Evolutionary conservation across 179 eudicot species (phyloP).

Genomic region (Corrigiola litoralis): DNA sequence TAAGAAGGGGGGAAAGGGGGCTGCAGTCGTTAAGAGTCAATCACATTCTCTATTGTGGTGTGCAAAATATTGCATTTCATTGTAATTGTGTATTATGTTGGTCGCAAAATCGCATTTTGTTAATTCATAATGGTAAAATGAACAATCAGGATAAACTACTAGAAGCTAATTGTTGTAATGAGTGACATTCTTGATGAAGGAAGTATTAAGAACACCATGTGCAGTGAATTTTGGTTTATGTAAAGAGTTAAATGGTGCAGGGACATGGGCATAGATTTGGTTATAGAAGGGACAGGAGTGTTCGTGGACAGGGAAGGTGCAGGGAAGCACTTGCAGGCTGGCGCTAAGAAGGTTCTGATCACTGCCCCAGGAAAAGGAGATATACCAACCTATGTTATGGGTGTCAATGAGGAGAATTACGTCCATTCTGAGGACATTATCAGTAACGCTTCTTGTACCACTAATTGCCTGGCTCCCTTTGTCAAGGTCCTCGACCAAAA

Average conservation of each 20-base stretch:
- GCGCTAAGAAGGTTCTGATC: slow-evolving; percentile 93
- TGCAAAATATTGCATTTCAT: no score
- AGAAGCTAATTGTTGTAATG: no score
- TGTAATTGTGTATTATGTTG: no score
- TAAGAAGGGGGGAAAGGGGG: no score
- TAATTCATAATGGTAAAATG: no score
- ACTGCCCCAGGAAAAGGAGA: slow-evolving; percentile 98
- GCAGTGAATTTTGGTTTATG: no score
- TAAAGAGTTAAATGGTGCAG: slow-evolving; percentile 38
- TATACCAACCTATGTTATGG: slow-evolving; percentile 94
- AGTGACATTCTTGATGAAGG: no score
- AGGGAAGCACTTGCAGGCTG: slow-evolving; percentile 86
- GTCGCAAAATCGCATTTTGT: no score
- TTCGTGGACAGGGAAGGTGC: slow-evolving; percentile 98
- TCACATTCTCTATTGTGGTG: no score
- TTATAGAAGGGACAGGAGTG: slow-evolving; percentile 97
- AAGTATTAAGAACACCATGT: no score
- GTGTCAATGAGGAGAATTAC: slow-evolving; percentile 75
- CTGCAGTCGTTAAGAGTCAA: no score
- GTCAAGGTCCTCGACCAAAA: slow-evolving; percentile 93
- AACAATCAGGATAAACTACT: no score
- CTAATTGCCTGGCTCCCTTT: slow-evolving; percentile 97
- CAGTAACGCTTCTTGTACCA: slow-evolving; percentile 98
- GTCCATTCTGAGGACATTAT: slow-evolving; percentile 57
- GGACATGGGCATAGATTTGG: slow-evolving; percentile 77